Conservation (phyloP, 495 filamentous ascomycete species). For the Penicillium manginii region DNA sequence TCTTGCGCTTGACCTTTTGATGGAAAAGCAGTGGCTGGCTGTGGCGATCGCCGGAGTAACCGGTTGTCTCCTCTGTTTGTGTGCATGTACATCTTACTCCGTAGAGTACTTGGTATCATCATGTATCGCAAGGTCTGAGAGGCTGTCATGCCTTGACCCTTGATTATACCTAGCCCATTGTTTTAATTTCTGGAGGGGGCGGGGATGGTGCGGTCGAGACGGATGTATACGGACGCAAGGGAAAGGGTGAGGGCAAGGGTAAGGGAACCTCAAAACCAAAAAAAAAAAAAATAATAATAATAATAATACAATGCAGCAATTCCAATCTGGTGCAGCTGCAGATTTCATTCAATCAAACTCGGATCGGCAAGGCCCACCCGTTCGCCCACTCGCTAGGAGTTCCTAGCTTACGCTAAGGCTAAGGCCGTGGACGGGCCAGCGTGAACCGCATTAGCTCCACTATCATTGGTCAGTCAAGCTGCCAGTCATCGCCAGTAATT, state of each 20-base stretch:
- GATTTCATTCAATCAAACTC: not conserved
- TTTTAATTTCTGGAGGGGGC: not conserved
- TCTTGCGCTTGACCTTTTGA: conserved; percentile 12
- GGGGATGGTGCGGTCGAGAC: not conserved
- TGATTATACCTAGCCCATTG: not conserved
- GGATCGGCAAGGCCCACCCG: conserved; percentile 32
- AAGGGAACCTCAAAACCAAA: not conserved
- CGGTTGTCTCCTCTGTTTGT: not conserved
- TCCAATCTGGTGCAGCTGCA: conserved; percentile 11
- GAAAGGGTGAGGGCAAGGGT: not conserved
- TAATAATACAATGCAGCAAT: no score
- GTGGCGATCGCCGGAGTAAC: conserved; percentile 15
- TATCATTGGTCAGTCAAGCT: conserved; percentile 21
- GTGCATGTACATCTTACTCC: no score
- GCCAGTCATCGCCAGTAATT: conserved; percentile 21
- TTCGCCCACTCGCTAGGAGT: conserved; percentile 30
- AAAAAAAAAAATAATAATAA: no score
- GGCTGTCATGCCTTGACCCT: conserved; percentile 10
- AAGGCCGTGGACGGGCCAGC: conserved; percentile 16
- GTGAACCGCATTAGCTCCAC: conserved; percentile 15
- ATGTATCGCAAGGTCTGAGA: not conserved
- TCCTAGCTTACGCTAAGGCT: conserved; percentile 5
- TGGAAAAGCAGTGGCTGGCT: conserved; percentile 25
- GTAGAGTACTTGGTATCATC: not conserved
- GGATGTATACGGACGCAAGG: conserved; percentile 10